These are phyloP conservation scores for Fraxinus paxiana DNA, from an alignment of 305 asterid genomes.

Conservation along the genomic window DNA sequence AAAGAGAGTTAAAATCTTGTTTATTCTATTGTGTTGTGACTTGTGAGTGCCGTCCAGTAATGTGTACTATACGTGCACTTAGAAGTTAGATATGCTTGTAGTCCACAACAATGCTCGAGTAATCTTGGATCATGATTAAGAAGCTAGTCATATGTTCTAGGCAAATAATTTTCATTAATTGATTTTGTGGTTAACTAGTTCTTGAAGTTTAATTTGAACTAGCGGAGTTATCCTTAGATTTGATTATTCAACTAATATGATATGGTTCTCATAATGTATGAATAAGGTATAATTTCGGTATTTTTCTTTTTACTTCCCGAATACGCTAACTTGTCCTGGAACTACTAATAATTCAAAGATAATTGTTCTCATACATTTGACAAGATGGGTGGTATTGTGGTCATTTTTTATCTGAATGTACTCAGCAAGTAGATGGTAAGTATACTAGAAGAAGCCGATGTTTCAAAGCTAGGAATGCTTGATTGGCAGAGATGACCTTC, in stretches of 20 bases:
- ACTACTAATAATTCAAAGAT: not conserved
- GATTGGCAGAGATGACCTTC: not conserved
- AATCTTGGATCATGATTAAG: not conserved
- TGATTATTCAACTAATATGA: not conserved
- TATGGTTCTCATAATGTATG: not conserved
- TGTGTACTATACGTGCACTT: not conserved
- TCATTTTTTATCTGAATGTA: not conserved
- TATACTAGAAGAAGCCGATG: not conserved
- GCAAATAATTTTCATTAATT: not conserved
- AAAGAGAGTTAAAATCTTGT: not conserved
- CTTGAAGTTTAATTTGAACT: not conserved
- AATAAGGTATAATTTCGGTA: not conserved
- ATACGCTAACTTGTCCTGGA: not conserved
- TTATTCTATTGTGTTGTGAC: not conserved
- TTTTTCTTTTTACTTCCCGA: not conserved
- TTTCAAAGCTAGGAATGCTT: not conserved
- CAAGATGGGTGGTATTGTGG: not conserved
- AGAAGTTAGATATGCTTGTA: not conserved
- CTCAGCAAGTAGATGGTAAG: not conserved
- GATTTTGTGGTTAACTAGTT: not conserved
- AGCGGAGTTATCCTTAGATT: not conserved
- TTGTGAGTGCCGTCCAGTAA: not conserved
- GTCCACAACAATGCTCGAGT: not conserved
- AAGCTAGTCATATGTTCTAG: not conserved
- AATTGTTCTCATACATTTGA: not conserved